phyloP scores from a whole-genome alignment of 768 basidiomycete species.

The Trametes cubensis region DNA sequence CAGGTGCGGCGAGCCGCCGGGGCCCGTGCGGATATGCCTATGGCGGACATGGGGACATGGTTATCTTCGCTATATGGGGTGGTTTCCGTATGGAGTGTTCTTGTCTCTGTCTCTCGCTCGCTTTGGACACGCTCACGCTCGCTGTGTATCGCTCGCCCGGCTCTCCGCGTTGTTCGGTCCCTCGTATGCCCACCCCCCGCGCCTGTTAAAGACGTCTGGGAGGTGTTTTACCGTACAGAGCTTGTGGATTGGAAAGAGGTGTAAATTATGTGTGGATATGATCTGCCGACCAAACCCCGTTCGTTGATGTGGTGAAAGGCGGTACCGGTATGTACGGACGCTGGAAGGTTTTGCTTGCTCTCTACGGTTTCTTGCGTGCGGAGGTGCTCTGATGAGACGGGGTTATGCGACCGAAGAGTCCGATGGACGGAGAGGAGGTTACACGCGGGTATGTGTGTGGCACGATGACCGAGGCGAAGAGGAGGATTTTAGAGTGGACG shows the following conservation, averaged over 20 bases:
- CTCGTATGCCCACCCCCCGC: neutral
- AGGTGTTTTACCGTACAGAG: neutral
- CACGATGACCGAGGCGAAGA: neutral
- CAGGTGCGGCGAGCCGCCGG: neutral
- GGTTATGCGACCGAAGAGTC: neutral
- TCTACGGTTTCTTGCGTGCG: neutral
- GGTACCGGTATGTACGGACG: neutral
- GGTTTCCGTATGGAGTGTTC: too few species aligned
- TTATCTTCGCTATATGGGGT: too few species aligned
- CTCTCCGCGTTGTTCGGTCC: neutral
- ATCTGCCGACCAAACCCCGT: neutral
- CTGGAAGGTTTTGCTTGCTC: neutral
- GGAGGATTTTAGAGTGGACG: constrained; percentile 21
- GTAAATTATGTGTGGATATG: neutral
- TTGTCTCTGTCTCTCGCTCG: too few species aligned
- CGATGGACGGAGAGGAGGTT: constrained; percentile 9
- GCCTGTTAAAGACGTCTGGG: neutral
- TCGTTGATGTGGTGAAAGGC: neutral
- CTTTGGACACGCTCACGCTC: too few species aligned
- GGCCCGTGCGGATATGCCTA: neutral
- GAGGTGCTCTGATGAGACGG: neutral
- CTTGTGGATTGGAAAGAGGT: neutral
- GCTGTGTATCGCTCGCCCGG: too few species aligned
- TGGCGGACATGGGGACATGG: neutral
- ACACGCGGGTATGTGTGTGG: neutral